phyloP scores from a whole-genome alignment of 441 rosid species.

The Omphalea diandra region DNA sequence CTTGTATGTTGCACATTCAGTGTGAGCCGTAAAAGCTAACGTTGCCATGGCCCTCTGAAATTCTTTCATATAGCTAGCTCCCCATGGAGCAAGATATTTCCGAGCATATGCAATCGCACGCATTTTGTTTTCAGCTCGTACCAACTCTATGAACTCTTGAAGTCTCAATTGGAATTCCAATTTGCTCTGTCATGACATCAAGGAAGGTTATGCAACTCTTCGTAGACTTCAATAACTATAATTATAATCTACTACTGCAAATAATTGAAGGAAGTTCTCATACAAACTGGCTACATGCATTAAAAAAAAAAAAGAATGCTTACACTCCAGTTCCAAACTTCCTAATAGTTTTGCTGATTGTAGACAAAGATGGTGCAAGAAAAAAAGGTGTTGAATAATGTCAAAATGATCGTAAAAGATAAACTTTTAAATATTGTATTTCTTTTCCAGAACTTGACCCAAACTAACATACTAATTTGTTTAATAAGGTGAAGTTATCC shows the following conservation, averaged over 20 bases:
- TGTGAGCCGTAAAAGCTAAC: slow-evolving; percentile 77
- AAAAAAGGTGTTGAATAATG: too few species aligned
- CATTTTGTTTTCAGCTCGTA: slow-evolving; percentile 64
- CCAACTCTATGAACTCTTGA: slow-evolving; percentile 90
- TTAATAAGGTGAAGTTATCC: background rate
- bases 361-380: background rate
- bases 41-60: slow-evolving; percentile 73
- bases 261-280: background rate
- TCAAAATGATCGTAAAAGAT: too few species aligned
- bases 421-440: too few species aligned
- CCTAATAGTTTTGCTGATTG: background rate
- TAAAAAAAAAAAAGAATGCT: background rate
- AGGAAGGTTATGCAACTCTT: background rate
- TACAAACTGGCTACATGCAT: background rate
- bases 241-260: background rate
- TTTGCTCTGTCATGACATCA: slow-evolving; percentile 56
- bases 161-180: slow-evolving; percentile 91
- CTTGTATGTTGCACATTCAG: slow-evolving; percentile 78
- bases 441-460: too few species aligned
- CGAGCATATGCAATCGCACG: slow-evolving; percentile 77
- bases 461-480: too few species aligned
- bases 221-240: background rate
- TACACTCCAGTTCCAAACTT: background rate
- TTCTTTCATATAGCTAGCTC: slow-evolving; percentile 75
- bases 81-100: slow-evolving; percentile 87